phyloP scores from a whole-genome alignment of 306 rosid species.

The Casuarina glauca region DNA sequence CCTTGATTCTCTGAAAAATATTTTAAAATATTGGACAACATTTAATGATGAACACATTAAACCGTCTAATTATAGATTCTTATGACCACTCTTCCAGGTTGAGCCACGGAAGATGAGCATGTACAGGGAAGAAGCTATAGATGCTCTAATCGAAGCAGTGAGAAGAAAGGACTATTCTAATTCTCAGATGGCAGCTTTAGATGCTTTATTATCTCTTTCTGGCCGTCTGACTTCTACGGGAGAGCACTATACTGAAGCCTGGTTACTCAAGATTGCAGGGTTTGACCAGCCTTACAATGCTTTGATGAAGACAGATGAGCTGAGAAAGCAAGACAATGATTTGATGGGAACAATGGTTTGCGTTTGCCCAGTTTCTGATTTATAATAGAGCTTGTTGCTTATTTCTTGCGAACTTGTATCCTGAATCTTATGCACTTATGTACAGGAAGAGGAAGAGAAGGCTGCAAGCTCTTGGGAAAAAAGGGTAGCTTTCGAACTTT shows the following conservation, averaged over 20 bases:
- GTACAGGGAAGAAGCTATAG: conserved; percentile 89
- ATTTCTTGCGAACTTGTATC: conserved; percentile 16
- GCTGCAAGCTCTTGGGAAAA: conserved; percentile 72
- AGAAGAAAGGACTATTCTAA: conserved; percentile 64
- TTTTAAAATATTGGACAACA: conserved; percentile 6
- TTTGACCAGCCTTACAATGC: conserved; percentile 76
- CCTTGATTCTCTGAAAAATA: conserved; percentile 17
- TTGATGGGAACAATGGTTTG: conserved; percentile 65
- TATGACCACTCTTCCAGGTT: conserved; percentile 48
- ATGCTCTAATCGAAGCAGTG: conserved; percentile 72
- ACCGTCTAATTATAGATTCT: conserved; percentile 15
- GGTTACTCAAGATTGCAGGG: conserved; percentile 87
- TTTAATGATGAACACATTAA: not conserved
- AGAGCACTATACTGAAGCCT: conserved; percentile 67
- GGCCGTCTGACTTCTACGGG: conserved; percentile 76
- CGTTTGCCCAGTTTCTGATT: conserved; percentile 20
- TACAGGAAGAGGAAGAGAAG: conserved; percentile 78
- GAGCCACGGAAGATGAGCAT: conserved; percentile 95
- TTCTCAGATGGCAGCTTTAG: conserved; percentile 65
- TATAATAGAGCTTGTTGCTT: conserved; percentile 24
- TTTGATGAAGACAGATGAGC: conserved; percentile 60
- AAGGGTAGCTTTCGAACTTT: conserved; percentile 72
- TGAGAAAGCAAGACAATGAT: conserved; percentile 44
- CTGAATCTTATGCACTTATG: conserved; percentile 21
- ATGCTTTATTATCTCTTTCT: conserved; percentile 66